These are phyloP conservation scores for Flaveria robusta DNA, from an alignment of 129 eudicot genomes.

Conservation along the genomic window DNA sequence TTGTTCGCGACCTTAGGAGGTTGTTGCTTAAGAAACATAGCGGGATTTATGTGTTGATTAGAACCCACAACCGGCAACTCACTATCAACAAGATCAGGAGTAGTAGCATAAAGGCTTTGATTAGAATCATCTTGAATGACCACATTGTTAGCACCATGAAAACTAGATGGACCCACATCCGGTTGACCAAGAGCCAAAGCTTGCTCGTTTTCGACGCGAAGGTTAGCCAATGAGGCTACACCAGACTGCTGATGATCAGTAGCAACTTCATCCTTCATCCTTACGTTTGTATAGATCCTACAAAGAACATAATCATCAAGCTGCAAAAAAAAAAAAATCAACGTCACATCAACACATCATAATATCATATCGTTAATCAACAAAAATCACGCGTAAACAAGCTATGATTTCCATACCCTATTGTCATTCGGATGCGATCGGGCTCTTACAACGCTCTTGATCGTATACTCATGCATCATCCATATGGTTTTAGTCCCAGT, in stretches of 20 bases:
- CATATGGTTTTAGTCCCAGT: conserved; percentile 24
- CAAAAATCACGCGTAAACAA: background rate
- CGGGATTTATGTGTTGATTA: too few relatives aligned
- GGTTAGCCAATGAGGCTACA: too few relatives aligned
- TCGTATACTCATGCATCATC: conserved; percentile 41
- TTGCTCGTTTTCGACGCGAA: background rate
- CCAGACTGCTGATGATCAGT: background rate
- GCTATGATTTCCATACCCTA: conserved; percentile 4
- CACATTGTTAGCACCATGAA: too few relatives aligned
- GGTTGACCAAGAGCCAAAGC: background rate
- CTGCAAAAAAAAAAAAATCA: conserved; percentile 11
- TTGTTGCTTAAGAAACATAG: too few relatives aligned
- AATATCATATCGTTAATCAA: too few relatives aligned
- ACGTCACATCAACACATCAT: background rate
- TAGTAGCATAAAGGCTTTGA: too few relatives aligned
- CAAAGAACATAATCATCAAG: conserved; percentile 22
- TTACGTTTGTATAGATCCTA: conserved; percentile 19
- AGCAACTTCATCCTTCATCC: background rate
- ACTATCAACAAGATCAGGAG: too few relatives aligned
- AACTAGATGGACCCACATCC: background rate
- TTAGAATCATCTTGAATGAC: too few relatives aligned
- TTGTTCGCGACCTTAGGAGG: too few relatives aligned
- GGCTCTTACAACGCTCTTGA: background rate
- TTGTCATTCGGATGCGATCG: background rate
- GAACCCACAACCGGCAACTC: too few relatives aligned